phyloP scores from a whole-genome alignment of 257 asterid species.

The Primulina huaijiensis region DNA sequence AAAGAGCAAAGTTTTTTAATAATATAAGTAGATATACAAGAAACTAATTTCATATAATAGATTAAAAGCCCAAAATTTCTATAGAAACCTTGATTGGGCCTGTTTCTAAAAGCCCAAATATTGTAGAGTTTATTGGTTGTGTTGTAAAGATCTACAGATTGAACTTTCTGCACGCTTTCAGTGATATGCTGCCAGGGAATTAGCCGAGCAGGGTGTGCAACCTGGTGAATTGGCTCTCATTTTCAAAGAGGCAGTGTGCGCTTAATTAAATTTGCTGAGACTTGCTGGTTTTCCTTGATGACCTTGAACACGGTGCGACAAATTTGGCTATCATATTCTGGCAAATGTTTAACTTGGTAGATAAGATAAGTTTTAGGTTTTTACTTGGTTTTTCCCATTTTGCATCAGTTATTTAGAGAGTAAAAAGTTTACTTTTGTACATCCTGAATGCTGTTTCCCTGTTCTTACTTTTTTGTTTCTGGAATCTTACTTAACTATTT shows the following conservation, averaged over 20 bases:
- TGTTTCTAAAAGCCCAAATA: too few relatives aligned
- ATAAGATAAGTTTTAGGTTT: slow-evolving; percentile 9
- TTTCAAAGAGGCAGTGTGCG: slow-evolving; percentile 90
- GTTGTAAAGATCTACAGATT: background rate
- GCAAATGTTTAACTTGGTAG: background rate
- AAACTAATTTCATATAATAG: too few relatives aligned
- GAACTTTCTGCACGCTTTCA: slow-evolving; percentile 31
- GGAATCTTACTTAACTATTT: background rate
- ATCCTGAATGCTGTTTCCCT: background rate
- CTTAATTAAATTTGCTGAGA: background rate
- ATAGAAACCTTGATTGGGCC: too few relatives aligned
- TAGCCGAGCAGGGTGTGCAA: slow-evolving; percentile 84
- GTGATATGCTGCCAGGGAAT: slow-evolving; percentile 98
- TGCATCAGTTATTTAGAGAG: background rate
- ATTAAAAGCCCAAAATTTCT: too few relatives aligned
- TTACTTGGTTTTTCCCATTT: background rate
- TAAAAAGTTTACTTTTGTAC: background rate
- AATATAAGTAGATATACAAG: too few relatives aligned
- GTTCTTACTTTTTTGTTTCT: slow-evolving; percentile 1
- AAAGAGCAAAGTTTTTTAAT: too few relatives aligned
- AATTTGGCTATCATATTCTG: background rate
- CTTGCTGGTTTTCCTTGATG: background rate
- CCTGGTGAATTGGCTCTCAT: slow-evolving; percentile 86
- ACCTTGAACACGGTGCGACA: background rate
- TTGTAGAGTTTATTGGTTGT: background rate